Conservation (phyloP, 2,329 filamentous ascomycete species). For the Pseudocercospora musae region DNA sequence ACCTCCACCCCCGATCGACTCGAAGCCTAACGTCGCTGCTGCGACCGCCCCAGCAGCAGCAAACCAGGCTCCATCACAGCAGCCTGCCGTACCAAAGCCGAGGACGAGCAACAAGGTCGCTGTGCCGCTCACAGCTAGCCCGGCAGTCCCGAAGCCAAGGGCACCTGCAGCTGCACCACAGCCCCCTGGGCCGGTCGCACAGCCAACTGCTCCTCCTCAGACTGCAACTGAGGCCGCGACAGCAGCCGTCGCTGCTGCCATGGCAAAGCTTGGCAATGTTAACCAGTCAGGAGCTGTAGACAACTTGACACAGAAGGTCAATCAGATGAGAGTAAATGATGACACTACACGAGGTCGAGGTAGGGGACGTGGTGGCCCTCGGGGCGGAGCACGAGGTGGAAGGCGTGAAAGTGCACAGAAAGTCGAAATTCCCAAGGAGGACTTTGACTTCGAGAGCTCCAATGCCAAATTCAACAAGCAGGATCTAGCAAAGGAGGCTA, state of each 20-base stretch:
- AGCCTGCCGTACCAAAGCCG: conserved; percentile 36
- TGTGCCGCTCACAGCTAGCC: conserved; percentile 56
- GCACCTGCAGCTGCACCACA: conserved; percentile 11
- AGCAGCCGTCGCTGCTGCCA: conserved; percentile 74
- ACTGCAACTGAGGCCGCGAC: conserved; percentile 70
- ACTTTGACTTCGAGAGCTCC: conserved; percentile 85
- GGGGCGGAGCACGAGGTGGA: conserved; percentile 40
- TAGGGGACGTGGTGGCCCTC: conserved; percentile 46
- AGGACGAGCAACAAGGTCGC: conserved; percentile 52
- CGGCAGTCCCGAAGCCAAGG: conserved; percentile 23
- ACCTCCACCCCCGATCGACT: conserved; percentile 64
- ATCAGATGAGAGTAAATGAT: conserved; percentile 62
- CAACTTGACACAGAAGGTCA: conserved; percentile 70
- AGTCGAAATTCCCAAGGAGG: conserved; percentile 82
- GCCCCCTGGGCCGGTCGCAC: conserved; percentile 11
- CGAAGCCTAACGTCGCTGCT: conserved; percentile 62
- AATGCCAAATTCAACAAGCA: conserved; percentile 91
- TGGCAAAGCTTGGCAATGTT: conserved; percentile 64
- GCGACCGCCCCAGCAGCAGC: conserved; percentile 52
- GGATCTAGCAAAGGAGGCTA: conserved; percentile 83
- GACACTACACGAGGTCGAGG: conserved; percentile 41
- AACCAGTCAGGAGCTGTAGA: conserved; percentile 48
- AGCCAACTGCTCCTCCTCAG: conserved; percentile 18
- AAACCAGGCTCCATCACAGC: conserved; percentile 34
- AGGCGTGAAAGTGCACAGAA: conserved; percentile 39